Conservation (phyloP, 164 flowering plant species). For the Chloranthus sessilifolius region DNA sequence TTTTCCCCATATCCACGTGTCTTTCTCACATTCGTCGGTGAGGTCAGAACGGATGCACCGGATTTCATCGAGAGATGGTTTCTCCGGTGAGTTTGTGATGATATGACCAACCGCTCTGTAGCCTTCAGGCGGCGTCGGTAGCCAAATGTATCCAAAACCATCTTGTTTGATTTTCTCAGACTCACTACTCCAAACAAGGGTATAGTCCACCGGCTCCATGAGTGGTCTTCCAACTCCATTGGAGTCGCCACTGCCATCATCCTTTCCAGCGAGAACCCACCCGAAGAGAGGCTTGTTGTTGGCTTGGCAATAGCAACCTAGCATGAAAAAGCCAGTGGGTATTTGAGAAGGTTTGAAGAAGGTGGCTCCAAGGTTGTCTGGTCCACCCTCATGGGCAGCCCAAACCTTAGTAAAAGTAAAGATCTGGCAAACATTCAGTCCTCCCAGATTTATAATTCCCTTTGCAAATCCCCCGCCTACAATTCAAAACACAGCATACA, state of each 20-base stretch:
- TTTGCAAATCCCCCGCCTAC: constrained; percentile 62
- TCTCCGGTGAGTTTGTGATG: constrained; percentile 51
- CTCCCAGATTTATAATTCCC: constrained; percentile 70
- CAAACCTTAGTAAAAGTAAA: constrained; percentile 57
- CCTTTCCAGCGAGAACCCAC: constrained; percentile 44
- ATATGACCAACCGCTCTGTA: constrained; percentile 56
- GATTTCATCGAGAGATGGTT: constrained; percentile 59
- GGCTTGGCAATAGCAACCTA: constrained; percentile 70
- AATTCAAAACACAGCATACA: not conserved
- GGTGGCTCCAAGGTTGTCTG: constrained; percentile 54
- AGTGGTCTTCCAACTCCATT: constrained; percentile 34
- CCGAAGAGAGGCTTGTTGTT: constrained; percentile 60
- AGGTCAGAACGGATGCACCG: constrained; percentile 64
- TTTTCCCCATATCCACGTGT: constrained; percentile 48
- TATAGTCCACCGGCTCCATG: constrained; percentile 52
- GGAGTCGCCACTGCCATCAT: constrained; percentile 14
- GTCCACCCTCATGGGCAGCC: constrained; percentile 64
- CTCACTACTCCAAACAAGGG: constrained; percentile 60
- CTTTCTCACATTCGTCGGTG: constrained; percentile 41
- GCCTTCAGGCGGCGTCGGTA: constrained; percentile 60
- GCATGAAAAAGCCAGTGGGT: constrained; percentile 59
- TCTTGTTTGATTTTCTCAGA: constrained; percentile 50
- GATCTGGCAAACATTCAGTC: constrained; percentile 43
- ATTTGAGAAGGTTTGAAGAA: constrained; percentile 58
- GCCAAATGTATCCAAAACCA: constrained; percentile 57